A percentile compares a stretch with the other conserved stretches of the same genome.
These are phyloP conservation scores for Pichia manshurica DNA, from an alignment of 805 yeast species.

Conservation along the genomic window DNA sequence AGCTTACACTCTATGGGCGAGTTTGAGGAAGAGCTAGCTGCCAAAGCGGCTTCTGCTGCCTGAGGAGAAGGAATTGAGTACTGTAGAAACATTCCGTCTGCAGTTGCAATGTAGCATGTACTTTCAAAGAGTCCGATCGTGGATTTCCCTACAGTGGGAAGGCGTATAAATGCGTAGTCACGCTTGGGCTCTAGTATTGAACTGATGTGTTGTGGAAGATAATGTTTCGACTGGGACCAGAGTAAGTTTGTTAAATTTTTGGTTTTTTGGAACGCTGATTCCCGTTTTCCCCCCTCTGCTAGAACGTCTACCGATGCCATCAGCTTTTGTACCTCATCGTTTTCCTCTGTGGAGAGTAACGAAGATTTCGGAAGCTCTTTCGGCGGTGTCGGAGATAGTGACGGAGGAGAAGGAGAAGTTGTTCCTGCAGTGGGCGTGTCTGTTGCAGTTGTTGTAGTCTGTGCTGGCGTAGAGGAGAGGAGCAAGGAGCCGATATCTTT, in stretches of 20 bases:
- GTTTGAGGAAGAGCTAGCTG: neutral
- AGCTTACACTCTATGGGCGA: neutral
- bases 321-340: neutral
- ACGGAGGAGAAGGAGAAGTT: too few relatives aligned
- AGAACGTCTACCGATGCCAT: neutral
- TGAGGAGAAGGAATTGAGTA: conserved; percentile 56
- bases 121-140: conserved; percentile 31
- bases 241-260: conserved; percentile 24
- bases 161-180: conserved; percentile 83
- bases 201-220: conserved; percentile 70
- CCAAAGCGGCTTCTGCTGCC: too few relatives aligned
- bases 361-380: neutral
- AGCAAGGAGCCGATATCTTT: neutral
- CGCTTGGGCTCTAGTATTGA: conserved; percentile 85
- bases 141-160: conserved; percentile 30
- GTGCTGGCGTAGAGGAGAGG: neutral
- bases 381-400: neutral
- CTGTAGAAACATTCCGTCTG: conserved; percentile 74
- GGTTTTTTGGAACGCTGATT: conserved; percentile 7
- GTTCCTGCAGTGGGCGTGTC: too few relatives aligned
- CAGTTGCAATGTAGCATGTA: conserved; percentile 66
- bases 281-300: too few relatives aligned
- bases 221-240: conserved; percentile 31
- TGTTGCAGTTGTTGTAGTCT: neutral
- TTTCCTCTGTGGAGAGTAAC: neutral